A percentile compares a stretch with the other conserved stretches of the same genome.
Evolutionary conservation across 2,329 filamentous ascomycete species (phyloP).

Genomic region (Harringtonia aguacate): DNA sequence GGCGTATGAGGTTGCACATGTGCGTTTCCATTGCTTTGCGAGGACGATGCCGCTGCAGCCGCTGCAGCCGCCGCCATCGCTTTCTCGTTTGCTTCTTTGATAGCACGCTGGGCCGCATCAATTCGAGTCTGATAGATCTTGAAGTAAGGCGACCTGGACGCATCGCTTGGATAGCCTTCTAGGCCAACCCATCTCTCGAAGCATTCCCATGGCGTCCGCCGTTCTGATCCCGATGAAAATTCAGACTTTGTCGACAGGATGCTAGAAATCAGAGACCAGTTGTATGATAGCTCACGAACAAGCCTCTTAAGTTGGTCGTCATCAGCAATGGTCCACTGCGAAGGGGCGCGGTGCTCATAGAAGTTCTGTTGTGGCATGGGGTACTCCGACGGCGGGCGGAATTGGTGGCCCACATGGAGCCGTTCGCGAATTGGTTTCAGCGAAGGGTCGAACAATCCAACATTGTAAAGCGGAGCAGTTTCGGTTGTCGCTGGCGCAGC

Average conservation of each 20-base stretch:
- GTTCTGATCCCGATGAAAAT: constrained; percentile 77
- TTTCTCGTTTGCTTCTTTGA: constrained; percentile 42
- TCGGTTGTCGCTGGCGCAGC: no score
- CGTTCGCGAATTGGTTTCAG: constrained; percentile 85
- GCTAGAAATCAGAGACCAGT: constrained; percentile 89
- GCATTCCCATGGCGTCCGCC: constrained; percentile 94
- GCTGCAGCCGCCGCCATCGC: constrained; percentile 24
- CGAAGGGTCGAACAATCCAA: constrained; percentile 81
- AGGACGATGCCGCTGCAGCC: constrained; percentile 19
- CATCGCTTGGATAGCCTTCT: constrained; percentile 82
- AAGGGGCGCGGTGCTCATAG: constrained; percentile 77
- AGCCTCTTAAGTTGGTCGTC: constrained; percentile 80
- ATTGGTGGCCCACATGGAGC: constrained; percentile 82
- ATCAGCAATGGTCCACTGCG: constrained; percentile 83
- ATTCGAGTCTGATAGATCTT: constrained; percentile 56
- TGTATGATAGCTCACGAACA: constrained; percentile 90
- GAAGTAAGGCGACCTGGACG: constrained; percentile 94
- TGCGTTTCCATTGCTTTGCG: constrained; percentile 22
- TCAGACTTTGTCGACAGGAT: constrained; percentile 64
- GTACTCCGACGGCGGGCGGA: constrained; percentile 84
- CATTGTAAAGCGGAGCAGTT: constrained; percentile 19
- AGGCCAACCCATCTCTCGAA: constrained; percentile 94
- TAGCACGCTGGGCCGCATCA: constrained; percentile 45
- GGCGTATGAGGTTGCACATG: constrained; percentile 25
- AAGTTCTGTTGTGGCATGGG: constrained; percentile 84